Base-by-base conservation (phyloP, 345 rosid genomes). In the Capsella bursapastoris region DNA sequence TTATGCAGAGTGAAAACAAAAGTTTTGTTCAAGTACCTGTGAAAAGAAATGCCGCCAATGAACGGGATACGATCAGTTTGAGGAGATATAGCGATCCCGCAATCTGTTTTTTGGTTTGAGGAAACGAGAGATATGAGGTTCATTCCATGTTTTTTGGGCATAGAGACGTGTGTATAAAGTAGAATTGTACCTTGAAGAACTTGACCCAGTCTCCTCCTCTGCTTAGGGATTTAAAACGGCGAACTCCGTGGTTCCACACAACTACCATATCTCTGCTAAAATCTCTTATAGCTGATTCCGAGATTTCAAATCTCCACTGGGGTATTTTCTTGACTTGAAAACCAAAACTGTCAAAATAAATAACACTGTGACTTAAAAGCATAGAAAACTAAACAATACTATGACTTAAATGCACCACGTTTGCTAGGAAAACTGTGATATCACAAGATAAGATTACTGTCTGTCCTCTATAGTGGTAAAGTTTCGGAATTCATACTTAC, bases 171-270 rank as follows among this genome's bases (percentile, higher is more conserved):
- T 22, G 11, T 37, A 28, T 9, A 34, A 27, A 57, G 50, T 41
- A 51, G 34, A 40, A 50, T 13, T 67, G 69, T 83, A 89, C 90
- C 97, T 82, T 84, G 56, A 86, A 76, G 87, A 89, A 86, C 66
- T 73, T 79, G 56, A 51, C 75, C 94, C 96, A 89, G 62, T 86
- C 88, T 74, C 78, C 85, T 79, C 94, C 97, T 76, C 65, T 80
- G 63, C 83, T 90, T 76, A 91, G 75, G 27, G 73, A 70, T 75
- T 68, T 80, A 14, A 83, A 62, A 44, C 41, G 72, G 29, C 57
- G 45, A 45, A 77, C 74, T 49, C 83, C 85, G 25, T 68, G 74
- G 71, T 91, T 93, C 98, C 97, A 93, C 35, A 66, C 50, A 69
- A 43, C 72, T 32, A 80, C 78, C 7, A 87, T 58, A 61, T 78